Percentiles rank a stretch among this genome's conserved stretches.
Evolutionary conservation across 345 rosid genomes (phyloP).

Genomic region (Litchi chinensis): DNA sequence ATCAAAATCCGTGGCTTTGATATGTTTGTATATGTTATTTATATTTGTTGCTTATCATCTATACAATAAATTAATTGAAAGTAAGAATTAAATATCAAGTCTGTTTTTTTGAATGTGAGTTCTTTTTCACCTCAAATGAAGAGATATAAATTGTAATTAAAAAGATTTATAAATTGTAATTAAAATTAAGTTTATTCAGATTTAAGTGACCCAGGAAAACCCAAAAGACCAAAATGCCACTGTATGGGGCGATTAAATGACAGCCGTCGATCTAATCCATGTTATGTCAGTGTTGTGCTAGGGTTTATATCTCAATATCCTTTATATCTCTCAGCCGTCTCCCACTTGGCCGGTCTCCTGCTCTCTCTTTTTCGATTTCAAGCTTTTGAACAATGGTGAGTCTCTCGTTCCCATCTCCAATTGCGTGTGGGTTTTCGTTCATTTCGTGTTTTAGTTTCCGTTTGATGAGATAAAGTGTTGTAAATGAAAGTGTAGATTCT

Average conservation of each 20-base stretch:
- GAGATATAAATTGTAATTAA: too few relatives aligned
- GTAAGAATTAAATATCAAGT: too few relatives aligned
- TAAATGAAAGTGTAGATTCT: background rate
- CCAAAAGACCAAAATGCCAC: slow-evolving; percentile 14
- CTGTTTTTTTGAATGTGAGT: too few relatives aligned
- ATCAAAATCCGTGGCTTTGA: too few relatives aligned
- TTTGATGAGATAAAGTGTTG: background rate
- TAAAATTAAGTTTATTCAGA: too few relatives aligned
- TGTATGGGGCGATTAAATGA: slow-evolving; percentile 8
- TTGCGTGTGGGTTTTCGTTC: background rate
- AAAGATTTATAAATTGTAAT: too few relatives aligned
- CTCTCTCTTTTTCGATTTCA: background rate
- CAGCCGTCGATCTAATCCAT: slow-evolving; percentile 26
- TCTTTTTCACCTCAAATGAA: too few relatives aligned
- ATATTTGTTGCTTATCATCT: too few relatives aligned
- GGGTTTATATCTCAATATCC: slow-evolving; percentile 26
- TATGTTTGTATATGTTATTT: too few relatives aligned
- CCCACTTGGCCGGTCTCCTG: background rate
- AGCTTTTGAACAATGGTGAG: slow-evolving; percentile 37
- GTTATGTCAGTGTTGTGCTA: background rate
- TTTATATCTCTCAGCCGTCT: slow-evolving; percentile 1
- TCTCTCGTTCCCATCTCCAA: background rate
- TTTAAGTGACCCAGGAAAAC: too few relatives aligned
- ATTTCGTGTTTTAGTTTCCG: background rate
- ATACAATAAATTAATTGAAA: too few relatives aligned